phyloP scores from a whole-genome alignment of 176 grass and related monocot genomes.

The Cenchrus purpureus region DNA sequence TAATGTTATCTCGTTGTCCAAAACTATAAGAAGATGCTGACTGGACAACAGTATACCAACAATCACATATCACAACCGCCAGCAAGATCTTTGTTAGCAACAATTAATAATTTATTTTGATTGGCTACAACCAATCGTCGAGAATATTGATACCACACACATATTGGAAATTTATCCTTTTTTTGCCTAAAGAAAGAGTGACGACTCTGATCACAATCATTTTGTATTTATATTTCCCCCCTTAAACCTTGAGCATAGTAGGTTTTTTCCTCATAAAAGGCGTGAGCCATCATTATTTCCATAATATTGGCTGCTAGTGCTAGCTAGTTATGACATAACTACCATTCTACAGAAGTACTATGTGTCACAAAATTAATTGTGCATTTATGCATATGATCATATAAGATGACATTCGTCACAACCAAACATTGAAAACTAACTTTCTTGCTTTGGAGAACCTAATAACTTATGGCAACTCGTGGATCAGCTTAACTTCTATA shows the following conservation, averaged over 20 bases:
- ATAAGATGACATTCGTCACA: not conserved
- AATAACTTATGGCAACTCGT: not conserved
- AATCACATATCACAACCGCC: not conserved
- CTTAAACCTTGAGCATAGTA: not conserved
- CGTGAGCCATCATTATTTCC: not conserved
- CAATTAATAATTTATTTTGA: not conserved
- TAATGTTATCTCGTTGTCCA: not conserved
- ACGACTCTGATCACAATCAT: not conserved
- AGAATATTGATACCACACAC: not conserved
- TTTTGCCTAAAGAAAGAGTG: not conserved
- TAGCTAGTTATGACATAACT: not conserved
- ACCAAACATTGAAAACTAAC: not conserved
- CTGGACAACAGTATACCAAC: not conserved
- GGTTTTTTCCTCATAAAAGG: not conserved
- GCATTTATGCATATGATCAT: not conserved
- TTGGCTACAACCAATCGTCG: not conserved
- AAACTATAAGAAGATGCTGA: not conserved
- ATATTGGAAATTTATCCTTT: not conserved
- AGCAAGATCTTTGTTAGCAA: not conserved
- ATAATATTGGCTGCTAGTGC: not conserved
- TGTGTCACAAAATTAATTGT: not conserved
- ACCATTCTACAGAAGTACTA: not conserved
- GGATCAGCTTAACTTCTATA: not conserved
- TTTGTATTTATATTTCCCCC: not conserved
- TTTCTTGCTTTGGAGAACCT: conserved; percentile 7